Base-by-base conservation (phyloP, 2,329 filamentous ascomycete species). In the Tolypocladium endophyticum region DNA sequence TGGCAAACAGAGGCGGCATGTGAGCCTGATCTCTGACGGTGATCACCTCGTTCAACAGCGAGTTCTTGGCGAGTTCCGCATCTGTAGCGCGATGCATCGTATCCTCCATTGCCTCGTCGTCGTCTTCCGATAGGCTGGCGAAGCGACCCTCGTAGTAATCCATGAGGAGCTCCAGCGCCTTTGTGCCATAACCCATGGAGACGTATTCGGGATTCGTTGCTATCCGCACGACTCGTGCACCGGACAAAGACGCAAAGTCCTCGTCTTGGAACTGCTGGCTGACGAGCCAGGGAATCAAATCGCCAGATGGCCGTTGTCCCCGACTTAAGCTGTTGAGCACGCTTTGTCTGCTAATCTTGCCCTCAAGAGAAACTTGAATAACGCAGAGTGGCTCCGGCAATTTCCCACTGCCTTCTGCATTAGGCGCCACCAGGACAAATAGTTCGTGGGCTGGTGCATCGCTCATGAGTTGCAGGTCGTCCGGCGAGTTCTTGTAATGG, bases 251-350 rank as follows among this genome's bases (percentile, higher is more conserved):
- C 16, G 93, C 94, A 71, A 99, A 99, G 65, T 97, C 92, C 65
- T 96, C 91, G 68, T 99, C 94, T 70, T 97, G 94, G 78, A 96
- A 99, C 71, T 99, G 94, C 71, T 97, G 92, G 71, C 91, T 96
- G 63, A 99, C 90, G 38, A 97, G 83, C 94, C 94, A 99, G 0
- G 94, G 94, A 60, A 99, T 99, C 58, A 99, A 77, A 73, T 99
- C 94, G 68, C 94, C 94, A 45, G 90, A 87, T 1, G 93, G 91
- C 66, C 94, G 83, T 71, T 94, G 89, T 43, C 94, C 95, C 71
- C 94, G 85, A 68, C 89, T 93, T 64, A 99, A 77, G 71, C 90
- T 90, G 74, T 91, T 95, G 61, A 97, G 78, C 4, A 99, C 92
- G 70, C 92, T 97, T 69, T 95, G 88, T 64, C 87, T 85, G 78